phyloP scores from a whole-genome alignment of 331 rosid genomes.

The Acacia pycnantha region DNA sequence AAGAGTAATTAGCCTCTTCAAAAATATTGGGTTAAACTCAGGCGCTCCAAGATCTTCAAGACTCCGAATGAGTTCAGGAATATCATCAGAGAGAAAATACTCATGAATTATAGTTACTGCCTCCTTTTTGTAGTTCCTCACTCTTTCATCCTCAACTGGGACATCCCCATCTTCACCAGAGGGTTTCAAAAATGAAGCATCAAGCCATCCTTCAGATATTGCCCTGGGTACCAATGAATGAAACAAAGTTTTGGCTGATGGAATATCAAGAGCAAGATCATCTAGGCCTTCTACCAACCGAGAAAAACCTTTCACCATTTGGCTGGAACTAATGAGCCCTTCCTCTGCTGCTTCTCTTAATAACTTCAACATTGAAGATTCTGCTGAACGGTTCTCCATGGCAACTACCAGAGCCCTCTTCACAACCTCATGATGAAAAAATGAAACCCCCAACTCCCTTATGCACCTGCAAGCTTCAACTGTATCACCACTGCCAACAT shows the following conservation, averaged over 20 bases:
- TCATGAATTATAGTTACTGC: conserved; percentile 85
- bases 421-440: conserved; percentile 98
- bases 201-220: conserved; percentile 89
- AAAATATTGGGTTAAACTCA: conserved; percentile 72
- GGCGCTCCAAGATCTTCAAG: conserved; percentile 89
- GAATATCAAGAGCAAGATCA: conserved; percentile 98
- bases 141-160: conserved; percentile 55
- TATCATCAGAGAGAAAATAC: conserved; percentile 91
- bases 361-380: conserved; percentile 62
- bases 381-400: conserved; percentile 79
- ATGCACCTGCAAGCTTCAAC: conserved; percentile 92
- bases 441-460: conserved; percentile 88
- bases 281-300: conserved; percentile 91
- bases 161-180: conserved; percentile 57
- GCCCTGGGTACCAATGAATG: conserved; percentile 75
- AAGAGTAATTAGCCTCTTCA: conserved; percentile 91
- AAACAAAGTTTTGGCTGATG: conserved; percentile 72
- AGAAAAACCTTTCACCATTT: conserved; percentile 93
- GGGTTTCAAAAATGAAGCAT: conserved; percentile 66
- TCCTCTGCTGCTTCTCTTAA: conserved; percentile 96
- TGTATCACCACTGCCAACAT: conserved; percentile 79
- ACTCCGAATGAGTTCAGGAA: conserved; percentile 89
- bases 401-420: conserved; percentile 88
- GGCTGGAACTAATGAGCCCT: conserved; percentile 93
- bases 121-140: conserved; percentile 82